A percentile compares a stretch with the other conserved stretches of the same genome.
Evolutionary conservation across 106 monocot genomes (phyloP).

Genomic region (Dendrobium huoshanense): DNA sequence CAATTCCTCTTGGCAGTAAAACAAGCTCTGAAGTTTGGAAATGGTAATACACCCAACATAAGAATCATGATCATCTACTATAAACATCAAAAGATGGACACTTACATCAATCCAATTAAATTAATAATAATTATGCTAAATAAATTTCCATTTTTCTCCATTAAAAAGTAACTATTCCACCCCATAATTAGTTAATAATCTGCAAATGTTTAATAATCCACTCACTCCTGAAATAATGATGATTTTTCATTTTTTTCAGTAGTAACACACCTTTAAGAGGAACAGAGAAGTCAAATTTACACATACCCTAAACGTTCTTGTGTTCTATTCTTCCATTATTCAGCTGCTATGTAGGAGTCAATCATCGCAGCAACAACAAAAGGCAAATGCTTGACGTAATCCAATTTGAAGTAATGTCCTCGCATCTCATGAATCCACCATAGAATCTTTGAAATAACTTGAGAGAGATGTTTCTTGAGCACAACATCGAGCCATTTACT

Average conservation of each 20-base stretch:
- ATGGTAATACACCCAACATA: no score
- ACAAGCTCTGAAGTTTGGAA: no score
- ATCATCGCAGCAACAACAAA: constrained; percentile 94
- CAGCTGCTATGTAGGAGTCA: constrained; percentile 80
- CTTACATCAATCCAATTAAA: neutral
- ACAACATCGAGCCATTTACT: constrained; percentile 95
- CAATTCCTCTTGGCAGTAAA: no score
- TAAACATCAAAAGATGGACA: no score
- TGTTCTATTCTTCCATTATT: constrained; percentile 88
- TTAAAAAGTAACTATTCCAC: neutral
- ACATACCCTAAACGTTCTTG: constrained; percentile 71
- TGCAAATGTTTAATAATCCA: no score
- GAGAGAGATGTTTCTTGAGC: constrained; percentile 49
- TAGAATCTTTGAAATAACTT: constrained; percentile 81
- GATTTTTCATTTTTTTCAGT: neutral
- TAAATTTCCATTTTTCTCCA: neutral
- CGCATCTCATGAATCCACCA: constrained; percentile 99
- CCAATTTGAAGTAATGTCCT: constrained; percentile 94
- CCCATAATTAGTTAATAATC: no score
- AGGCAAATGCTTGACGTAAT: constrained; percentile 93
- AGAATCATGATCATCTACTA: no score
- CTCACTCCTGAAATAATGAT: no score
- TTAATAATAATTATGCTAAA: neutral
- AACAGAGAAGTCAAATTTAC: neutral
- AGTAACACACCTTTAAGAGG: neutral